Percentiles rank a stretch among this genome's conserved stretches.
Conservation (phyloP, 2,329 filamentous ascomycete genomes). For the Trichoderma sp. region DNA sequence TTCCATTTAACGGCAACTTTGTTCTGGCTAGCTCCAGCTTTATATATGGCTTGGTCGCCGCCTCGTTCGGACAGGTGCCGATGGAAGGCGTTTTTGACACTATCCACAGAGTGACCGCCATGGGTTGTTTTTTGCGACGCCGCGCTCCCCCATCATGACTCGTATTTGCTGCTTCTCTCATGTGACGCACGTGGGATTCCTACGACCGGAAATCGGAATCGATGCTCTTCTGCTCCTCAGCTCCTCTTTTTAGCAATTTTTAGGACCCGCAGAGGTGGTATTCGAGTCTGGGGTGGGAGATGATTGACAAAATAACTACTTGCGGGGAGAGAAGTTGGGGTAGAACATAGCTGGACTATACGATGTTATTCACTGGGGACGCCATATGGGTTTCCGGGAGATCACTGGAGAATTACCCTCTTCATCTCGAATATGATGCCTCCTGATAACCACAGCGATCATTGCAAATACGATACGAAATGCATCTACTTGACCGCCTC, state of each 20-base stretch:
- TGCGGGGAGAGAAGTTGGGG: background rate
- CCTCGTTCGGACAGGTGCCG: conserved; percentile 8
- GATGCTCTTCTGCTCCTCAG: background rate
- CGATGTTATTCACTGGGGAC: background rate
- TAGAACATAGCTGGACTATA: background rate
- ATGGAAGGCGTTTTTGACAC: background rate
- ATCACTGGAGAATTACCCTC: background rate
- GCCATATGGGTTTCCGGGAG: background rate
- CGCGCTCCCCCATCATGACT: conserved; percentile 1
- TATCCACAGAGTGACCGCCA: background rate
- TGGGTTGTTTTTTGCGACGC: background rate
- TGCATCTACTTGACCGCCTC: too few relatives aligned
- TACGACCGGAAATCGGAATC: background rate
- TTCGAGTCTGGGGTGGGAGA: background rate
- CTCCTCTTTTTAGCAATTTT: background rate
- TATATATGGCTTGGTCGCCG: background rate
- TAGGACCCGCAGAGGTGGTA: background rate
- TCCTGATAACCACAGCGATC: too few relatives aligned
- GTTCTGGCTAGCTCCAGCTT: background rate
- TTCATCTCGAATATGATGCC: background rate
- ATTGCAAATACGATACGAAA: background rate
- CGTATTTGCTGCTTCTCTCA: background rate
- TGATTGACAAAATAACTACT: background rate
- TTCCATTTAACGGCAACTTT: background rate
- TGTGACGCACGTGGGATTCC: background rate